Evolutionary conservation across 148 eudicot genomes (phyloP), one percentile per base, ranked within the genome.

Genomic region (Fallopia convolvulus): DNA sequence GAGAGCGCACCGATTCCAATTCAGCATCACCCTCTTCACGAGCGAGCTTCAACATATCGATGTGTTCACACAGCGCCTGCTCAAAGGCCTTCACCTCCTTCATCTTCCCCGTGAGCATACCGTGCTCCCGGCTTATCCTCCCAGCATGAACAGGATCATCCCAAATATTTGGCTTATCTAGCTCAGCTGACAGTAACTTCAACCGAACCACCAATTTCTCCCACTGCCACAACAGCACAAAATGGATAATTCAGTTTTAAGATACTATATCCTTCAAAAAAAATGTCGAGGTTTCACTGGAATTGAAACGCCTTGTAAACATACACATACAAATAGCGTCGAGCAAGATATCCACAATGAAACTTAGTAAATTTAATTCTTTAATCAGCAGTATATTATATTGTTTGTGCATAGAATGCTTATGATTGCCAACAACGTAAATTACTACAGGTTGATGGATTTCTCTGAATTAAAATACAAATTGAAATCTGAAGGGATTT

Each of bases 1-100:
- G 85, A 90, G 83, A 76, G 94, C 92, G 86, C 89, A 95, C 99
- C 94, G 76, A 88, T 93, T 95, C 97, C 97, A 93, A 81, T 81
- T 88, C 94, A 52, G 88, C 72, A 83, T 95, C 99, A 77, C 89
- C 87, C 88, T 93, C 99, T 81, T 95, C 99, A 48, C 93, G 93
- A 79, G 99, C 94, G 80, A 95, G 94, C 88, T 88, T 95, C 84
- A 92, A 79, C 97, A 95, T 93, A 80, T 92, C 99, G 80, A 95
- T 91, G 79, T 95, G 97, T 78, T 95, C 99, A 71, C 85, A 85
- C 78, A 95, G 81, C 50, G 91, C 90, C 83, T 81, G 90, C 89
- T 93, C 99, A 87, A 90, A 86, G 33, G 85, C 88, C 83, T 86
- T 88, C 56, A 95, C 93, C 82, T 91, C 99, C 77, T 91, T 93